A percentile compares a stretch with the other conserved stretches of the same genome.
phyloP scores from a whole-genome alignment of 208 protist species.

The Tetramitus jugosus region DNA sequence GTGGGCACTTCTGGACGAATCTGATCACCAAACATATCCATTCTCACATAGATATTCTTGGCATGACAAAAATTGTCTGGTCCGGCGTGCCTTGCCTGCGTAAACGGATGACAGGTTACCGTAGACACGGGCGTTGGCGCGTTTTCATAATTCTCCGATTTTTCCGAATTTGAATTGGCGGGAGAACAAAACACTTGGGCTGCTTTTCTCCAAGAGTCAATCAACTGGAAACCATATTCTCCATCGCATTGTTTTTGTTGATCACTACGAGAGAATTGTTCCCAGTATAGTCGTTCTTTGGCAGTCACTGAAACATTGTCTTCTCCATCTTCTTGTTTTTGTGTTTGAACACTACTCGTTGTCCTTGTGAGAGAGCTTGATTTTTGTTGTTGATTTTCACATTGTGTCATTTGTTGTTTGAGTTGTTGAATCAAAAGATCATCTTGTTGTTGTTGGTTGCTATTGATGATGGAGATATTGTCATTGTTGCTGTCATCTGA shows the following conservation, averaged over 20 bases:
- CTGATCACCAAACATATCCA: neutral
- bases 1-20: neutral
- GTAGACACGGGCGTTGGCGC: neutral
- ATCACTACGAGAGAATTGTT: neutral
- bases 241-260: neutral
- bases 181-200: neutral
- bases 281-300: neutral
- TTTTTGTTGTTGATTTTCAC: too few species aligned
- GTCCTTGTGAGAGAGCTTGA: too few species aligned
- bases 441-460: too few species aligned
- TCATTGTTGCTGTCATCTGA: too few species aligned
- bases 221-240: conserved; percentile 1
- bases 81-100: neutral
- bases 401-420: too few species aligned
- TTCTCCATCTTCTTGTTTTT: too few species aligned
- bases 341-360: too few species aligned
- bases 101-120: neutral
- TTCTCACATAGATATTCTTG: neutral
- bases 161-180: neutral
- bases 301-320: neutral
- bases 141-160: neutral
- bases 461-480: too few species aligned
- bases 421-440: too few species aligned
- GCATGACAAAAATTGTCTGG: neutral
- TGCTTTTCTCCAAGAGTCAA: conserved; percentile 6